Base-by-base conservation (phyloP, 345 rosid genomes). In the Raphanus raphanistrum region DNA sequence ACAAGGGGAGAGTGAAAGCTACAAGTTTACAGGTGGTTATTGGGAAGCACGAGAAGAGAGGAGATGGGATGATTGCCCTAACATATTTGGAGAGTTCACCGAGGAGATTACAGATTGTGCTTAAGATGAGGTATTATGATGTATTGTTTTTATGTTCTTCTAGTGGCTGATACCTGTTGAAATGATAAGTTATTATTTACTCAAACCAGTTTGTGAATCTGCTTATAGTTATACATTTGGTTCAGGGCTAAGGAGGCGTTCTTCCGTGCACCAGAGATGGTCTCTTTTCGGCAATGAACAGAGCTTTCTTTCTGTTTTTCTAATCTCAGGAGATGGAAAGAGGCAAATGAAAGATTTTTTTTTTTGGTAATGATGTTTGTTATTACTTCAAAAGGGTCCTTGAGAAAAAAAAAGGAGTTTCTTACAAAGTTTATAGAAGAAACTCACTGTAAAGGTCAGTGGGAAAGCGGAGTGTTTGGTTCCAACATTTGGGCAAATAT, bases 11-110 rank as follows among this genome's bases (percentile, higher is more conserved):
- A 70, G 84, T 32, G 89, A 93, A 82, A 60, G 96, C 41, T 95
- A 82, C 84, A 76, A 72, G 67, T 92, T 85, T 15, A 32, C 52
- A n/a, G 97, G 97, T 1, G 98, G 97, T n/a, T 95, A 92, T 59
- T 95, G 99, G 98, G 93, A 92, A 84, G 90, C 99, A 54, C 81
- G 97, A 13, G 87, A 86, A 27, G 82, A 31, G 43, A 60, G 70
- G 57, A 88, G 82, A 60, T 95, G 99, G 99, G 86, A 86, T 71
- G 86, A 80, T 77, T 95, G 98, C 59, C 92, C 90, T 11, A 78
- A 89, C 83, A 93, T 95, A 70, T 95, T 88, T 54, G 96, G 97
- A 12, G 96, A 91, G 72, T 82, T 90, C 79, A 74, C 74, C 2
- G 90, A 84, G 72, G 90, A 87, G 66, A 32, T 69, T 17, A 66